These are phyloP conservation scores for Dictyostelium intermedium DNA, from an alignment of 78 protist genomes.

Conservation along the genomic window DNA sequence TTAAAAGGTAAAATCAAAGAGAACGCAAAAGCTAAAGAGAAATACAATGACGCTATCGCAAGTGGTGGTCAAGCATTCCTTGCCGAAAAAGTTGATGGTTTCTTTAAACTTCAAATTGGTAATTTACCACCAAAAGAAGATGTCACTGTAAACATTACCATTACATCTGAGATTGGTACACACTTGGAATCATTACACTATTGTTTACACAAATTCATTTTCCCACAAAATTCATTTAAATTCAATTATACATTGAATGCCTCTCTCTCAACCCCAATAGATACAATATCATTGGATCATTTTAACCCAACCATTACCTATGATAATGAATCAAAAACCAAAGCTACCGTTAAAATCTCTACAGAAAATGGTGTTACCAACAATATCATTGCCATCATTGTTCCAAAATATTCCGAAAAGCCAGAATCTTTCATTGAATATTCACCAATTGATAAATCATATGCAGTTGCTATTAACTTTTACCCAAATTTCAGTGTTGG, in stretches of 20 bases:
- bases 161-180: conserved; percentile 36
- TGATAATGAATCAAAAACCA: not conserved
- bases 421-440: conserved; percentile 37
- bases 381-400: conserved; percentile 10
- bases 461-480: conserved; percentile 43
- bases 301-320: not conserved
- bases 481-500: conserved; percentile 18
- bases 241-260: not conserved
- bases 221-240: not conserved
- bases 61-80: conserved; percentile 65
- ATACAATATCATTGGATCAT: not conserved
- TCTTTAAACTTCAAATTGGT: conserved; percentile 13
- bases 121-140: conserved; percentile 46
- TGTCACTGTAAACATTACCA: not conserved
- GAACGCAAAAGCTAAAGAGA: conserved; percentile 22
- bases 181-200: conserved; percentile 25
- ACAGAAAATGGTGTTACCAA: not conserved
- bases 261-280: conserved; percentile 14
- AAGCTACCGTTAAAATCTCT: not conserved
- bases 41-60: conserved; percentile 47
- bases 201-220: conserved; percentile 37
- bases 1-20: conserved; percentile 48
- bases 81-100: conserved; percentile 55
- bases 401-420: not conserved
- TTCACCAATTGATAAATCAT: not conserved